Conservation (phyloP, 176 grass and related monocot species). For the Poa annua region DNA sequence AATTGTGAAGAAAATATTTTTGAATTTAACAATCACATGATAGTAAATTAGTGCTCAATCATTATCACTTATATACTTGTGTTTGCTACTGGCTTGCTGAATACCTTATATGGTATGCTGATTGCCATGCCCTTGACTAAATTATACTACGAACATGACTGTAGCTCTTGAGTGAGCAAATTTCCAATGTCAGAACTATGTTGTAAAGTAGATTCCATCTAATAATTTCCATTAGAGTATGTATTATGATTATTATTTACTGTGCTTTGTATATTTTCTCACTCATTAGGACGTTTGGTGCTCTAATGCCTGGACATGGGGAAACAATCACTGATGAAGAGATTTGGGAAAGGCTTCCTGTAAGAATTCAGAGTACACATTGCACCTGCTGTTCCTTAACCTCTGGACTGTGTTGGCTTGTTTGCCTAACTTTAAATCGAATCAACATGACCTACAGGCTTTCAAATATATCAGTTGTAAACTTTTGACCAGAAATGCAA, state of each 20-base stretch:
- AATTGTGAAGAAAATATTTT: not conserved
- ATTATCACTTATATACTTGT: conserved; percentile 20
- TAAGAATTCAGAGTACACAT: conserved; percentile 49
- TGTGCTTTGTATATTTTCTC: conserved; percentile 6
- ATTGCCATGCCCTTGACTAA: not conserved
- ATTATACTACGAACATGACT: not conserved
- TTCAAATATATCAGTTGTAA: not conserved
- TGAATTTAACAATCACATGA: conserved; percentile 17
- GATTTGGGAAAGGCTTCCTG: conserved; percentile 83
- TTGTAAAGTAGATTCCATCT: conserved; percentile 26
- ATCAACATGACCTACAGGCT: not conserved
- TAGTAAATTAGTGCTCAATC: not conserved
- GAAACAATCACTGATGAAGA: conserved; percentile 70
- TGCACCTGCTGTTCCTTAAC: conserved; percentile 2
- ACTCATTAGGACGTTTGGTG: conserved; percentile 65
- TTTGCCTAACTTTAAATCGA: not conserved
- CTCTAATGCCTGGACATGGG: conserved; percentile 77
- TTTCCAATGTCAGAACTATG: conserved; percentile 10
- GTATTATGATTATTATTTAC: conserved; percentile 30
- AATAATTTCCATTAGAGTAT: conserved; percentile 11
- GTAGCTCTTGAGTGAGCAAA: not conserved
- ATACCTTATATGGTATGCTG: conserved; percentile 25
- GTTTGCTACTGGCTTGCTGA: not conserved
- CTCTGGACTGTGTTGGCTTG: not conserved
- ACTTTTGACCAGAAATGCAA: not conserved